phyloP scores from a whole-genome alignment of 108 stramenopile species.

The Cyclotella sp. region DNA sequence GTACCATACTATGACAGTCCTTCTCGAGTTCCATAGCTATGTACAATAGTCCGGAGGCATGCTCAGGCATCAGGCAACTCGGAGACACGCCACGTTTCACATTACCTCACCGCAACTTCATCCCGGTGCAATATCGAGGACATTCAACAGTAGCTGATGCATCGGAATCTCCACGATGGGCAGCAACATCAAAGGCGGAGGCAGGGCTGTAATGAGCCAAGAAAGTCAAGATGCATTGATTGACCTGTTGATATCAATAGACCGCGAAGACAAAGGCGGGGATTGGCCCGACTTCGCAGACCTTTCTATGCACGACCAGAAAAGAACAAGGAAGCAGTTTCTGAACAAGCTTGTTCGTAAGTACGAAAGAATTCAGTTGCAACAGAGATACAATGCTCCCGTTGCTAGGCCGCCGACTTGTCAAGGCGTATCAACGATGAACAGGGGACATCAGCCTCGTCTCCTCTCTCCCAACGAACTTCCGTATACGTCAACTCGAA shows the following conservation, averaged over 20 bases:
- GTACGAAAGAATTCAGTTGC: slow-evolving; percentile 30
- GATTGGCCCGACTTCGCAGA: slow-evolving; percentile 3
- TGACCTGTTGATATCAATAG: slow-evolving; percentile 44
- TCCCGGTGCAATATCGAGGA: too few species aligned
- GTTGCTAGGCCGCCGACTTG: background rate
- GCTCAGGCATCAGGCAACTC: too few species aligned
- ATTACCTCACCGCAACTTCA: too few species aligned
- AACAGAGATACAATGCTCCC: slow-evolving; percentile 19
- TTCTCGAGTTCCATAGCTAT: too few species aligned
- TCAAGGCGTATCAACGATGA: background rate
- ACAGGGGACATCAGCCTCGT: background rate
- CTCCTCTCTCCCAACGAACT: too few species aligned
- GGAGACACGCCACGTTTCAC: too few species aligned
- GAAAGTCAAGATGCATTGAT: slow-evolving; percentile 54
- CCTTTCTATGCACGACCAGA: slow-evolving; percentile 41
- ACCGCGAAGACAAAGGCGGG: slow-evolving; percentile 15
- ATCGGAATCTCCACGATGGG: background rate
- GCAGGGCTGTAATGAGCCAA: slow-evolving; percentile 53
- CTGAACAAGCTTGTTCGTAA: slow-evolving; percentile 39
- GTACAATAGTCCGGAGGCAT: too few species aligned
- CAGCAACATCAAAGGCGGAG: slow-evolving; percentile 67
- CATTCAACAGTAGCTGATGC: too few species aligned
- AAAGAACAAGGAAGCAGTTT: slow-evolving; percentile 43
- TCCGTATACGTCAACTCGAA: too few species aligned
- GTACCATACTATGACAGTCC: too few species aligned